Evolutionary conservation across 495 filamentous ascomycete species (phyloP).

Genomic region (Penicillium verhagenii): DNA sequence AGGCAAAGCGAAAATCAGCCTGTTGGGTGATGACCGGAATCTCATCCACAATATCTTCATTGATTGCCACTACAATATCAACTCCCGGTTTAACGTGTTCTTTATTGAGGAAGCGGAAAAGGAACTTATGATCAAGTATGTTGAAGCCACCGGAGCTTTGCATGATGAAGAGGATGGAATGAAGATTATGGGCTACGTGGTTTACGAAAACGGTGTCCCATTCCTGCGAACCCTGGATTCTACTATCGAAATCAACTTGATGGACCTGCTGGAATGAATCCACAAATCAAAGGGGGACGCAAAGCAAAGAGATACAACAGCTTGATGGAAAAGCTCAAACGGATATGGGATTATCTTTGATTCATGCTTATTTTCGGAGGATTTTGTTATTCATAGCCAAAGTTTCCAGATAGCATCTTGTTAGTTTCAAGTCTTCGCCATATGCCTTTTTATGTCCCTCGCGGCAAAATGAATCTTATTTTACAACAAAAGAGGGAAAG

Average conservation of each 20-base stretch:
- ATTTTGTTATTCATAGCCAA: too few species aligned
- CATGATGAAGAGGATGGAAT: not conserved
- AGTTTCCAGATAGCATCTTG: too few species aligned
- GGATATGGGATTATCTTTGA: too few species aligned
- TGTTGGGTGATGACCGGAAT: not conserved
- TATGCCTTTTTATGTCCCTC: too few species aligned
- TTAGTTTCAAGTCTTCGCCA: too few species aligned
- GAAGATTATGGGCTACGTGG: not conserved
- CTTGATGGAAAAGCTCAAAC: too few species aligned
- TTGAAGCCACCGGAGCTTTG: not conserved
- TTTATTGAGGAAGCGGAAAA: not conserved
- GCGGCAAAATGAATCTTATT: too few species aligned
- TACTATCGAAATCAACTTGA: not conserved
- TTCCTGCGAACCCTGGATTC: not conserved
- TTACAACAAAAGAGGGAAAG: too few species aligned
- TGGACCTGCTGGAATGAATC: not conserved
- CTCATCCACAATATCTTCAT: not conserved
- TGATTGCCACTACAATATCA: not conserved
- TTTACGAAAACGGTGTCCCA: not conserved
- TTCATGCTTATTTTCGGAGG: too few species aligned
- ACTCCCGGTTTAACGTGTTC: not conserved
- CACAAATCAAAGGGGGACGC: not conserved
- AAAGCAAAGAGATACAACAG: too few species aligned
- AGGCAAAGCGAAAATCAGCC: not conserved
- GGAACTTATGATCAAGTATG: not conserved